Evolutionary conservation across 1,139 yeast genomes (phyloP), one percentile per base, ranked within the genome.

Genomic region (Kodamaea suecica): DNA sequence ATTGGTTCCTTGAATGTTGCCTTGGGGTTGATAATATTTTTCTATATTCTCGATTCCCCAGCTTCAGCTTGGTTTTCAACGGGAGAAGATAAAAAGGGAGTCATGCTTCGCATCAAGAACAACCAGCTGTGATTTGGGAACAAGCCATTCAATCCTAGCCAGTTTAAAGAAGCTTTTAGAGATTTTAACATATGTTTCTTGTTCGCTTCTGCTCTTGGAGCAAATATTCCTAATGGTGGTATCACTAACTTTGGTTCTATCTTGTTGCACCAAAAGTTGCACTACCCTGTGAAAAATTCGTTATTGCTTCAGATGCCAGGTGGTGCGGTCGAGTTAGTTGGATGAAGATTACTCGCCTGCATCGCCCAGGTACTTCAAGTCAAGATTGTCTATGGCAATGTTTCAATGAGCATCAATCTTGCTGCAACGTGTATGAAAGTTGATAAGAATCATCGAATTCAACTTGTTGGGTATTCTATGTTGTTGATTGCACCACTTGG

Each of bases 121-220:
- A 70, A 70, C 42, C 60, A 64, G 33, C 74, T 80, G 47, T 82
- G 84, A 11, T 74, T 77, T 40, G 82, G 82, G 33, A 73, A 73
- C 45, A 67, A 63, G 39, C 61, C 64, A 29, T 68, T 76, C 55
- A 80, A 80, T 45, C 59, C 52, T 51, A 55, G 73, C 32, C 88
- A 81, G 50, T 61, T 78, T 28, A 53, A 53, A 13, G 78, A 80
- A 47, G 79, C 84, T 2, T 66, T 78, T 53, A 47, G 47, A 1
- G 78, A 73, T 45, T 35, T 54, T 34, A 61, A 63, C 37, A 65
- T 73, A 6, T 70, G 71, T 67, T 38, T 79, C 21, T 69, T 73
- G 45, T 39, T 63, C 27, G 31, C 58, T 1, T 61, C 61, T 42
- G 68, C 70, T 25, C 49, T 74, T 6, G 50, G 64, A 23, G 57